Evolutionary conservation across 352 stramenopile species (phyloP).

Genomic region (Phytophthora megakarya): DNA sequence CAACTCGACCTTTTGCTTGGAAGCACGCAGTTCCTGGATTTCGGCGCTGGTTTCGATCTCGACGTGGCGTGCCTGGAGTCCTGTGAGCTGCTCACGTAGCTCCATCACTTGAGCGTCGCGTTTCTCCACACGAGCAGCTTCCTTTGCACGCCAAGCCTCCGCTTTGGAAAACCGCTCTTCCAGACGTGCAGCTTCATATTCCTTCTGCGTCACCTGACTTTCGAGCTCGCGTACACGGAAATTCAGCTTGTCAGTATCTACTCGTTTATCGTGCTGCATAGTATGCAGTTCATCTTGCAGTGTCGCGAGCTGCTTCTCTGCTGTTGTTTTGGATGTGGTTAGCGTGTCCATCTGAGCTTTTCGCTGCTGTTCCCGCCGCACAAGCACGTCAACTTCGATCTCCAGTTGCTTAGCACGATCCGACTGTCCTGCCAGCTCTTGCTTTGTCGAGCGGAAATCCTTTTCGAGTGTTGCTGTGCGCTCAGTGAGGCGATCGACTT

Average conservation of each 20-base stretch:
- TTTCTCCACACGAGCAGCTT: constrained; percentile 56
- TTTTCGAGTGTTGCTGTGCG: constrained; percentile 32
- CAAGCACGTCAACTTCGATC: constrained; percentile 50
- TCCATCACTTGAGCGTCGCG: constrained; percentile 53
- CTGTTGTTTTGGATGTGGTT: constrained; percentile 33
- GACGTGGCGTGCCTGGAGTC: constrained; percentile 47
- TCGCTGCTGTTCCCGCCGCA: constrained; percentile 51
- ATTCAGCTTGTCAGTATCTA: constrained; percentile 52
- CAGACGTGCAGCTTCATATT: constrained; percentile 50
- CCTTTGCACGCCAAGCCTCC: constrained; percentile 52
- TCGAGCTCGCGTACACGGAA: constrained; percentile 54
- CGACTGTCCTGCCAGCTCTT: constrained; percentile 28
- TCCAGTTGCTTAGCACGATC: constrained; percentile 43
- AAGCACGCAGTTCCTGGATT: constrained; percentile 47
- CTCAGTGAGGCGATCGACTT: constrained; percentile 41
- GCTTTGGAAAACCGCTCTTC: constrained; percentile 57
- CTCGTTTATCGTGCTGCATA: constrained; percentile 36
- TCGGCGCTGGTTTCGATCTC: constrained; percentile 49
- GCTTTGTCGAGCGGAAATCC: constrained; percentile 36
- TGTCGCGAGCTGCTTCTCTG: constrained; percentile 41
- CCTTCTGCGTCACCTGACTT: constrained; percentile 51
- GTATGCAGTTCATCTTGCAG: constrained; percentile 42
- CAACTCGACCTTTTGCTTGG: constrained; percentile 37
- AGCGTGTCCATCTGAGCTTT: constrained; percentile 44
- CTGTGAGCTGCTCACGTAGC: constrained; percentile 50